Evolutionary conservation across 140 eudicot genomes (phyloP).

Genomic region (Senecio squalidus): DNA sequence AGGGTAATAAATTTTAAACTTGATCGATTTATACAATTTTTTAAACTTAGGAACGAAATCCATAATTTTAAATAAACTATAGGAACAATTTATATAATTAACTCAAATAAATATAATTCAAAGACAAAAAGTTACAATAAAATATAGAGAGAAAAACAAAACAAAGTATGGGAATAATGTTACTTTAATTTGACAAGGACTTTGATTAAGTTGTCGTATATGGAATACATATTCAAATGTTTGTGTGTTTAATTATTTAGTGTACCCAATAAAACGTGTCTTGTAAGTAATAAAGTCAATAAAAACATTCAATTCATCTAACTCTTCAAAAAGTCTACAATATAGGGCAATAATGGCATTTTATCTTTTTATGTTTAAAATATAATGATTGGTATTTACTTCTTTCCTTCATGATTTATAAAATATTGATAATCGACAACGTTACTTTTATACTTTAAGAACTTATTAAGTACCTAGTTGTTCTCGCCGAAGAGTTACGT

Average conservation of each 20-base stretch:
- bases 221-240: slow-evolving; percentile 13
- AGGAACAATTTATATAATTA: too few relatives aligned
- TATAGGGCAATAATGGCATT: background rate
- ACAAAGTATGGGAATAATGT: slow-evolving; percentile 3
- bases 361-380: too few relatives aligned
- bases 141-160: slow-evolving; percentile 5
- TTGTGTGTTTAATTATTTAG: background rate
- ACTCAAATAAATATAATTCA: background rate
- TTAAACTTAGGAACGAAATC: too few relatives aligned
- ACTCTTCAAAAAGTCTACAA: slow-evolving; percentile 2
- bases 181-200: slow-evolving; percentile 14
- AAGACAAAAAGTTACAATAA: background rate
- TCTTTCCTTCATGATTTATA: too few relatives aligned
- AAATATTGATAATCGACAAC: too few relatives aligned
- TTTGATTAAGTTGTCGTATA: slow-evolving; percentile 24
- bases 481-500: too few relatives aligned
- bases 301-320: background rate
- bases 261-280: slow-evolving; percentile 24
- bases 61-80: too few relatives aligned
- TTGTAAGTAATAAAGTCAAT: slow-evolving; percentile 18
- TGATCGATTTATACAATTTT: too few relatives aligned
- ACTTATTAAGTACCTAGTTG: too few relatives aligned
- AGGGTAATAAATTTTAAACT: too few relatives aligned
- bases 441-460: too few relatives aligned
- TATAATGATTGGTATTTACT: too few relatives aligned